These are phyloP conservation scores for Colletotrichum tabaci DNA, from an alignment of 2,329 filamentous ascomycete species.

Conservation along the genomic window DNA sequence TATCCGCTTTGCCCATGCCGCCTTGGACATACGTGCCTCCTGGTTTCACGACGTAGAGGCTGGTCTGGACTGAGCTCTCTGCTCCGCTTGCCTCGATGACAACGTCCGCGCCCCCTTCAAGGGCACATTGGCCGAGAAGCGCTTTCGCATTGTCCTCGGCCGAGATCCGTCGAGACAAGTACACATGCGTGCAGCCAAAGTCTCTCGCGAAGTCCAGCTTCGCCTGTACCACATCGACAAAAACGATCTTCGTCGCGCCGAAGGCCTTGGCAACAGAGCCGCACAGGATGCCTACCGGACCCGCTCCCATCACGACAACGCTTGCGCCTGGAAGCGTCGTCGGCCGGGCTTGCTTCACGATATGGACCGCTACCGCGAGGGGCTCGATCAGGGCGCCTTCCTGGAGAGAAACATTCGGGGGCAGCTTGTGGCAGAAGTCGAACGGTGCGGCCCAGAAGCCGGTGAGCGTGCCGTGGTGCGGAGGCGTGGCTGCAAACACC, in stretches of 20 bases:
- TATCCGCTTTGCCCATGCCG: conserved; percentile 61
- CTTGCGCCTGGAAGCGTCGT: no score
- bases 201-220: conserved; percentile 58
- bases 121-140: conserved; percentile 46
- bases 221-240: conserved; percentile 60
- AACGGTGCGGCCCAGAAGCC: conserved; percentile 56
- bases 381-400: conserved; percentile 69
- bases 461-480: conserved; percentile 63
- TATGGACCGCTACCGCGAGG: conserved; percentile 65
- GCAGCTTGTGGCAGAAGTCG: no score
- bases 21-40: conserved; percentile 67
- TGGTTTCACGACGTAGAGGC: conserved; percentile 59
- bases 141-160: no score
- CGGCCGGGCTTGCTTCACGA: conserved; percentile 39
- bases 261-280: conserved; percentile 63
- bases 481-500: conserved; percentile 65
- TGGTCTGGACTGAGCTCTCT: conserved; percentile 62
- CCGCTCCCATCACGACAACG: conserved; percentile 56
- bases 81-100: conserved; percentile 55
- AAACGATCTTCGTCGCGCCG: conserved; percentile 61
- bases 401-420: conserved; percentile 58
- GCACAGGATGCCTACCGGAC: conserved; percentile 62
- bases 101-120: conserved; percentile 63
- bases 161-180: conserved; percentile 50
- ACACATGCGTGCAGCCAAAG: conserved; percentile 60